These are phyloP conservation scores for Aspergillus nidulans DNA, from an alignment of 495 filamentous ascomycete genomes.

Conservation along the genomic window DNA sequence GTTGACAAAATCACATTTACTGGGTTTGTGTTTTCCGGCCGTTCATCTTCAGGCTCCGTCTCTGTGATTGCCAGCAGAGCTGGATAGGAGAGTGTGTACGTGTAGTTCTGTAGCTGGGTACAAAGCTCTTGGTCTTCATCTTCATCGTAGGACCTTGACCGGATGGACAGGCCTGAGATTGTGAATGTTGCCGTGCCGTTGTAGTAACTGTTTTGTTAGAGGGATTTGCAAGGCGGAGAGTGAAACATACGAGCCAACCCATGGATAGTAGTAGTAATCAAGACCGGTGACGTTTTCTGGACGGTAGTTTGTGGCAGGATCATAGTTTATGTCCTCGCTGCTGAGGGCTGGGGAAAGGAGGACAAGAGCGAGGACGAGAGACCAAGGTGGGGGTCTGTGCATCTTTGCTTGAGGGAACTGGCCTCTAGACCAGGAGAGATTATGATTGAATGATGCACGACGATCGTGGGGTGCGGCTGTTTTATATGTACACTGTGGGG, in stretches of 20 bases:
- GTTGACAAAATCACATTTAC: not conserved
- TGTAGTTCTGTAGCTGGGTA: not conserved
- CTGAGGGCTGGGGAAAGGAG: not conserved
- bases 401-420: not conserved
- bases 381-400: not conserved
- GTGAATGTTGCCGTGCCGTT: constrained; percentile 5
- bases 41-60: not conserved
- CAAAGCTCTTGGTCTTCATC: not conserved
- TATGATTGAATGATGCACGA: not conserved
- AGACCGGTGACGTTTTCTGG: constrained; percentile 3
- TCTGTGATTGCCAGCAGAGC: not conserved
- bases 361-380: not conserved
- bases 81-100: not conserved
- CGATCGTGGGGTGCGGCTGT: not conserved
- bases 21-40: constrained; percentile 6
- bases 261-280: constrained; percentile 6
- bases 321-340: not conserved
- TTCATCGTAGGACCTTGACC: not conserved
- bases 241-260: constrained; percentile 3
- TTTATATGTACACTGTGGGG: not conserved
- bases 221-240: not conserved
- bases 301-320: not conserved
- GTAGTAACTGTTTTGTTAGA: not conserved
- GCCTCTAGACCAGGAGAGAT: not conserved
- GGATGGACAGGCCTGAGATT: not conserved